Evolutionary conservation across 345 rosid genomes (phyloP).

Genomic region (Angophora floribunda): DNA sequence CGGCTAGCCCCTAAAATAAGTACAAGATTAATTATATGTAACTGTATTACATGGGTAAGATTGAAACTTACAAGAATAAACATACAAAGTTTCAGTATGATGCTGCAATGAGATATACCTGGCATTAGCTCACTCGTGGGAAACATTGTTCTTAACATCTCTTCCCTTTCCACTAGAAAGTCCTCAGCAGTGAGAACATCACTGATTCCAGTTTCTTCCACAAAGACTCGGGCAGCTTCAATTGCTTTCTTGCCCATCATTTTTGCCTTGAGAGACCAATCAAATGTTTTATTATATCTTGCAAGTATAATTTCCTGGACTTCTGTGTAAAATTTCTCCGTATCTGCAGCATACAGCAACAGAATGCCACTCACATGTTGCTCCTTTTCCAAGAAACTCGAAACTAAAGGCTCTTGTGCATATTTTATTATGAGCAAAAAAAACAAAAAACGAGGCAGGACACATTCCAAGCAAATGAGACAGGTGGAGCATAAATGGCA

Average conservation of each 20-base stretch:
- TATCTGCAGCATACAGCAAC: conserved; percentile 40
- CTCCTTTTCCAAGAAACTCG: neutral
- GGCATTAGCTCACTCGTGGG: conserved; percentile 87
- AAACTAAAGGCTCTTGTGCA: neutral
- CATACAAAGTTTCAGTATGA: neutral
- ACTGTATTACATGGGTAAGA: neutral
- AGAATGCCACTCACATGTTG: neutral
- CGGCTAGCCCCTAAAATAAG: conserved; percentile 58
- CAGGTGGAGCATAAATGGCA: neutral
- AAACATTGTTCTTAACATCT: conserved; percentile 60
- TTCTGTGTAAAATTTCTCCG: conserved; percentile 86
- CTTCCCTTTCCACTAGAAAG: conserved; percentile 72
- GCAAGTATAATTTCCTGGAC: conserved; percentile 81
- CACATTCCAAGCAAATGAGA: neutral
- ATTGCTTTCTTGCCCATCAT: conserved; percentile 96
- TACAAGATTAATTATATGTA: neutral
- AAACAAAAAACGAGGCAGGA: neutral
- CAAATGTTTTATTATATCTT: conserved; percentile 78
- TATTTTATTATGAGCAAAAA: neutral
- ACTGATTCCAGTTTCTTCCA: conserved; percentile 73
- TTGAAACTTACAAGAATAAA: neutral
- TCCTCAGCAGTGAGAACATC: conserved; percentile 79
- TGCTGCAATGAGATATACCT: conserved; percentile 19
- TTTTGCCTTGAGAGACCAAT: conserved; percentile 89
- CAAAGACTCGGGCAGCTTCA: conserved; percentile 74